A percentile compares a stretch with the other conserved stretches of the same genome.
phyloP scores from a whole-genome alignment of 768 basidiomycete genomes.

The Mrakia blollopis region DNA sequence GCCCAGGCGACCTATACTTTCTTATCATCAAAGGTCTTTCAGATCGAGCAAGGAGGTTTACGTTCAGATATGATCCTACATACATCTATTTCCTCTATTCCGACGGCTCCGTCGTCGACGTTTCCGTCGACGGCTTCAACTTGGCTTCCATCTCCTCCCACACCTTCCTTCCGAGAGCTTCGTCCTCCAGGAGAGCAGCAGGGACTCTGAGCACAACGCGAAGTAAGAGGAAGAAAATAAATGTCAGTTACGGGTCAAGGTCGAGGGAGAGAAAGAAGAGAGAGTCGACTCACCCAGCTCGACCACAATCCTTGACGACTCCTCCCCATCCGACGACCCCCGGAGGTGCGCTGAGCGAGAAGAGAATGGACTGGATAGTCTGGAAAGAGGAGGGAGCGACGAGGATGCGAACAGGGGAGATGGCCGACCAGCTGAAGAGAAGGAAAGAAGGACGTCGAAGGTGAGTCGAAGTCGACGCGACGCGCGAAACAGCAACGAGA shows the following conservation, averaged over 20 bases:
- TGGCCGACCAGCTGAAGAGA: conserved; percentile 14
- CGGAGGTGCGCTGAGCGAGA: conserved; percentile 27
- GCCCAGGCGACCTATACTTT: neutral
- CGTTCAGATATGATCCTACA: neutral
- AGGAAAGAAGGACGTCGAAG: neutral
- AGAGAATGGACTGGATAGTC: conserved; percentile 25
- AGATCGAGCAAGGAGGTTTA: too few relatives aligned
- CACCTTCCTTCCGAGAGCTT: conserved; percentile 23
- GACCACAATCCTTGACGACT: conserved; percentile 30
- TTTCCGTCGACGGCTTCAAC: neutral
- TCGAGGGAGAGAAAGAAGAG: neutral
- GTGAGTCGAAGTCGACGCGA: neutral
- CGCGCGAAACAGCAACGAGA: neutral
- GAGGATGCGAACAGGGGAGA: conserved; percentile 10
- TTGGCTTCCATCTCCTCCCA: conserved; percentile 33
- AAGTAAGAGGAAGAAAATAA: neutral
- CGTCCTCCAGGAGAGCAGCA: conserved; percentile 21
- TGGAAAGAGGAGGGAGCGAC: conserved; percentile 18
- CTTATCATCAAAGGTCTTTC: neutral
- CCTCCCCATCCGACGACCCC: conserved; percentile 19
- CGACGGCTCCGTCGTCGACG: neutral
- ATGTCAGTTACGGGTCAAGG: neutral
- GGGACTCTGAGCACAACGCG: conserved; percentile 16
- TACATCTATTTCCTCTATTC: neutral
- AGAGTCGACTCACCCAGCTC: conserved; percentile 13